phyloP scores from a whole-genome alignment of 169 alveolate species.

The Blepharisma undulans region DNA sequence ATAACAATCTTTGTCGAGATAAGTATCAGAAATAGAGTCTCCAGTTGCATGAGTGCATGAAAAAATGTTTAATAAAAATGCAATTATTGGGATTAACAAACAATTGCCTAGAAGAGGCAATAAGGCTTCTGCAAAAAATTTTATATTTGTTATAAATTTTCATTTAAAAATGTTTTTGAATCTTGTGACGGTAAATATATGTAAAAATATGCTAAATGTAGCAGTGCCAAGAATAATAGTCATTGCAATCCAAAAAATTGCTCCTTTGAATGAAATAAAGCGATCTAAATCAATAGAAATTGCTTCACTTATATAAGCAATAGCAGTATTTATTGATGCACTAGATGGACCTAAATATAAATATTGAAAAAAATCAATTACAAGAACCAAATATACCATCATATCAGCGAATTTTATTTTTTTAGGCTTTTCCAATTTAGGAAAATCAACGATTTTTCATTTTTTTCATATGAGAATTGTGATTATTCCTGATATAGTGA shows the following conservation, averaged over 20 bases:
- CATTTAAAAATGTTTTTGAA: not conserved
- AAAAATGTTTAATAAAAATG: not conserved
- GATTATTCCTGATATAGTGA: not conserved
- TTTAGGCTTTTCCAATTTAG: not conserved
- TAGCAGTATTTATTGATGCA: not conserved
- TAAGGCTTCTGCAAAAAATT: not conserved
- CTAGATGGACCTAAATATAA: not conserved
- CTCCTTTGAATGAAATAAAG: not conserved
- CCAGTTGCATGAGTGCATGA: not conserved
- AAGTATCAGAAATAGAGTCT: slow-evolving; percentile 10
- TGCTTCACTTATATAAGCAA: not conserved
- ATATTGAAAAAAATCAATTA: slow-evolving; percentile 24
- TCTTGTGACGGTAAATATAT: not conserved
- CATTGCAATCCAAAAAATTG: not conserved
- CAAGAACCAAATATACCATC: not conserved
- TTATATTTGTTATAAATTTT: not conserved
- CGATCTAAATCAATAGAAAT: not conserved
- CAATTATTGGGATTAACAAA: not conserved
- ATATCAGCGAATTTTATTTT: not conserved
- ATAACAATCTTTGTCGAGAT: slow-evolving; percentile 9
- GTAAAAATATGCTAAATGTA: not conserved
- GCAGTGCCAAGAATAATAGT: not conserved
- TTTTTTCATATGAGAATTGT: not conserved
- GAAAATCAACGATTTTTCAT: not conserved
- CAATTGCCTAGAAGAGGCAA: not conserved